phyloP scores from a whole-genome alignment of 2,329 filamentous ascomycete species.

The Hymenoscyphus salicellus region DNA sequence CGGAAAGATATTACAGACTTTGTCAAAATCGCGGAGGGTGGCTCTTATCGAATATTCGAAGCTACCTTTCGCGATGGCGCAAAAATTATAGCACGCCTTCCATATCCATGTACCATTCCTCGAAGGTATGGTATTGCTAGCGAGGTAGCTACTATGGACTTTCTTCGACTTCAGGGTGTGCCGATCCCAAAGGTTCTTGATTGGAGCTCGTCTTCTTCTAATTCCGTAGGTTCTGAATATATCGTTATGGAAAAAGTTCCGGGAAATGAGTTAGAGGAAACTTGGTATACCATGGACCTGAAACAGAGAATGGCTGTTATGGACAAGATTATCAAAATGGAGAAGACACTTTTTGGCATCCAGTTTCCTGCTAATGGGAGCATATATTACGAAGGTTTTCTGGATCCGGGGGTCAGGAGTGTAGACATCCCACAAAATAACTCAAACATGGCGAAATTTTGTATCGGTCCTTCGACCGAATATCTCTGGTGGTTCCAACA shows the following conservation, averaged over 20 bases:
- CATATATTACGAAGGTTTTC: constrained; percentile 23
- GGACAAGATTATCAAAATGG: constrained; percentile 23
- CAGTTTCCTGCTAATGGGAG: constrained; percentile 24
- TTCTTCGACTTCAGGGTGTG: no score
- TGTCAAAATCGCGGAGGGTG: no score
- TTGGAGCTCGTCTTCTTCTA: no score
- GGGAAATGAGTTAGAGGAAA: constrained; percentile 35
- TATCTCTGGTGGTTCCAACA: no score
- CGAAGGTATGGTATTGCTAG: no score
- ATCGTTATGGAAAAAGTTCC: constrained; percentile 41
- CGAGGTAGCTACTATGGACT: no score
- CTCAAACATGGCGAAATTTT: constrained; percentile 17
- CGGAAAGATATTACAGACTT: no score
- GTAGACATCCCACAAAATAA: constrained; percentile 21
- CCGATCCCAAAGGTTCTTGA: no score
- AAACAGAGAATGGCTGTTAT: constrained; percentile 23
- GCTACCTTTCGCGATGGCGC: no score
- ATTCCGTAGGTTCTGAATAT: constrained; percentile 23
- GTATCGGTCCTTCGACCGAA: constrained; percentile 7
- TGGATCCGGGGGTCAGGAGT: constrained; percentile 19
- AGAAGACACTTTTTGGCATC: constrained; percentile 21
- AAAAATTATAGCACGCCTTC: no score
- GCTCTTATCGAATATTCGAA: no score
- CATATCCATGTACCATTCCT: no score
- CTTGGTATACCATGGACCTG: constrained; percentile 26